These are phyloP conservation scores for Leccinum variicolor DNA, from an alignment of 768 basidiomycete genomes.

Conservation along the genomic window DNA sequence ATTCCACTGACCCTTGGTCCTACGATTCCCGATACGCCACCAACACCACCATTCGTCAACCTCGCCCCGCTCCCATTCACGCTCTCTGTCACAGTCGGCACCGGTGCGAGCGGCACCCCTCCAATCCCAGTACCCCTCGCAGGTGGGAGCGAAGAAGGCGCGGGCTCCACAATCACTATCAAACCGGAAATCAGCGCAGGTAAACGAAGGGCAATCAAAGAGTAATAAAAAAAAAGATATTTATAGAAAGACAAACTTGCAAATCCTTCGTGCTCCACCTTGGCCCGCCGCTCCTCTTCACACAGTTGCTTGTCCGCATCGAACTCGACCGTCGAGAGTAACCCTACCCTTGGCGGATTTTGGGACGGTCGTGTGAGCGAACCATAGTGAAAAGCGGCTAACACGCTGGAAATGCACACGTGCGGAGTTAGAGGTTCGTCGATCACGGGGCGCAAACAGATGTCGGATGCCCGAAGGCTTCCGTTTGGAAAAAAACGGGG, in stretches of 20 bases:
- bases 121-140: slow-evolving; percentile 22
- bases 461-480: slow-evolving; percentile 14
- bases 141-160: slow-evolving; percentile 35
- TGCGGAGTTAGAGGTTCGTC: neutral
- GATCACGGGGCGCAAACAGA: neutral
- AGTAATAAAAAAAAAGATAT: neutral
- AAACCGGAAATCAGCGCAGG: neutral
- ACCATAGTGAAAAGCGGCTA: slow-evolving; percentile 70
- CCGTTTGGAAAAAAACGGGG: slow-evolving; percentile 6
- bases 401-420: slow-evolving; percentile 42
- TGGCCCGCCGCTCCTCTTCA: slow-evolving; percentile 35
- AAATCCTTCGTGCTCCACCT: slow-evolving; percentile 25
- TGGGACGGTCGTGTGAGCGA: slow-evolving; percentile 64
- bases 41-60: neutral
- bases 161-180: slow-evolving; percentile 39
- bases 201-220: neutral
- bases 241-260: slow-evolving; percentile 20
- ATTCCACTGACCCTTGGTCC: slow-evolving; percentile 8
- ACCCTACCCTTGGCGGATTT: slow-evolving; percentile 67
- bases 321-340: slow-evolving; percentile 65
- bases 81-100: slow-evolving; percentile 13
- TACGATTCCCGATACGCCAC: slow-evolving; percentile 10
- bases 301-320: slow-evolving; percentile 44
- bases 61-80: neutral
- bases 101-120: slow-evolving; percentile 29